Percentiles rank a stretch among this genome's conserved stretches.
Conservation (phyloP, 306 rosid genomes). For the Prosopis cineraria region DNA sequence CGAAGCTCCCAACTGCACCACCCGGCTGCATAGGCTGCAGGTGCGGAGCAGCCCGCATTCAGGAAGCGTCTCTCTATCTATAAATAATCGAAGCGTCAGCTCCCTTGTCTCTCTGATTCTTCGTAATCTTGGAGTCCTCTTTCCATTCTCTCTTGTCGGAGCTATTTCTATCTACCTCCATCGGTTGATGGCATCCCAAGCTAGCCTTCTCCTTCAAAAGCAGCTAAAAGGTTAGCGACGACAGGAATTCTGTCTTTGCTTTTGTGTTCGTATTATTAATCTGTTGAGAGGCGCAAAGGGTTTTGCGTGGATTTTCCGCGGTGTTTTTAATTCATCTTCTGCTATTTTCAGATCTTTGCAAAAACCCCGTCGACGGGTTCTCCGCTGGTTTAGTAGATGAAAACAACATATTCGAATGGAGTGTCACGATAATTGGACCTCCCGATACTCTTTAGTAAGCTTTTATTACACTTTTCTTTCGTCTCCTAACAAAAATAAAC, state of each 20-base stretch:
- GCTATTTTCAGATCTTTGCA: slow-evolving; percentile 82
- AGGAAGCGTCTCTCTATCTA: slow-evolving; percentile 33
- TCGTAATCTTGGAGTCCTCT: slow-evolving; percentile 29
- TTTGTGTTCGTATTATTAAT: neutral
- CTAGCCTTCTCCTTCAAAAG: slow-evolving; percentile 93
- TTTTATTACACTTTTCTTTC: neutral
- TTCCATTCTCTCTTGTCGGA: neutral
- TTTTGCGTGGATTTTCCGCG: slow-evolving; percentile 39
- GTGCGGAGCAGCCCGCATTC: slow-evolving; percentile 19
- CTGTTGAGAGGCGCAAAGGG: slow-evolving; percentile 12
- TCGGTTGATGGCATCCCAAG: slow-evolving; percentile 75
- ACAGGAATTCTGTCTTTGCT: neutral
- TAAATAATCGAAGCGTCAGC: slow-evolving; percentile 42
- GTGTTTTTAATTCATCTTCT: slow-evolving; percentile 16
- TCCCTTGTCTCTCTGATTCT: slow-evolving; percentile 5
- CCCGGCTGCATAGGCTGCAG: neutral
- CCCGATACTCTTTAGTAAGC: slow-evolving; percentile 98
- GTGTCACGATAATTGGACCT: slow-evolving; percentile 97
- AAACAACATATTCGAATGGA: slow-evolving; percentile 92
- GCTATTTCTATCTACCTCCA: slow-evolving; percentile 8
- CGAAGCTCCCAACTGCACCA: neutral
- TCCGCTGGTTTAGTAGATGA: slow-evolving; percentile 97
- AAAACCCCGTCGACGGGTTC: slow-evolving; percentile 90
- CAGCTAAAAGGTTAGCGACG: slow-evolving; percentile 76
- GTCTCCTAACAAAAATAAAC: neutral